These are phyloP conservation scores for Penicillium longicatenatum DNA, from an alignment of 495 filamentous ascomycete genomes.

Conservation along the genomic window DNA sequence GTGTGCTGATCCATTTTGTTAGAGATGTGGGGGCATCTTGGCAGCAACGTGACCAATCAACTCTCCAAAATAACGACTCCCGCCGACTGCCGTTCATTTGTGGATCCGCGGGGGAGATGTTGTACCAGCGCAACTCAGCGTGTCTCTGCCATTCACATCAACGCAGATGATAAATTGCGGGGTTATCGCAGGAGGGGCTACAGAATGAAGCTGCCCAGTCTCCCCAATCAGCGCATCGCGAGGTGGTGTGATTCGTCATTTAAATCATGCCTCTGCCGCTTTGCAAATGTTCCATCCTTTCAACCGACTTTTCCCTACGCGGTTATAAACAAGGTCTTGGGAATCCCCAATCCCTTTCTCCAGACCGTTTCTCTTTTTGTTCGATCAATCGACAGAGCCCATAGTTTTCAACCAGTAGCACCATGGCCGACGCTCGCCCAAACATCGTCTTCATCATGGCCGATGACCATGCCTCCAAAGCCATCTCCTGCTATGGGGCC, in stretches of 20 bases:
- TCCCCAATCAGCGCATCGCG: not conserved
- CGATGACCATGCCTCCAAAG: slow-evolving; percentile 49
- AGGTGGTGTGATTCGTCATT: not conserved
- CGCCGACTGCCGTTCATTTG: not conserved
- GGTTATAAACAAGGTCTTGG: not conserved
- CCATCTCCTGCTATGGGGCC: slow-evolving; percentile 43
- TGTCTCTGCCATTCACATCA: not conserved
- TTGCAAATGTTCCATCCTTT: not conserved
- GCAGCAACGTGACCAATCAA: not conserved
- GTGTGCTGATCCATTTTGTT: too few species aligned
- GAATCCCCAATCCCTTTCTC: not conserved
- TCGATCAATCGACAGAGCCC: not conserved
- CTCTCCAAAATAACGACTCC: not conserved
- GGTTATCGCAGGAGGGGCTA: not conserved
- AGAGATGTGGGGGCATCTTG: too few species aligned
- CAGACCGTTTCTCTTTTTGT: not conserved
- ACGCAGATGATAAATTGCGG: not conserved
- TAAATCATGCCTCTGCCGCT: not conserved
- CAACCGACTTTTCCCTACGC: not conserved
- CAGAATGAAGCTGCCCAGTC: not conserved
- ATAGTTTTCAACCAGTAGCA: not conserved
- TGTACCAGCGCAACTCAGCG: not conserved
- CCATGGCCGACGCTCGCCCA: slow-evolving; percentile 20
- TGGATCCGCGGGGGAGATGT: not conserved
- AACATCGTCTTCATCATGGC: slow-evolving; percentile 52